Evolutionary conservation across 129 eudicot species (phyloP).

Genomic region (Saussurea involucrata): DNA sequence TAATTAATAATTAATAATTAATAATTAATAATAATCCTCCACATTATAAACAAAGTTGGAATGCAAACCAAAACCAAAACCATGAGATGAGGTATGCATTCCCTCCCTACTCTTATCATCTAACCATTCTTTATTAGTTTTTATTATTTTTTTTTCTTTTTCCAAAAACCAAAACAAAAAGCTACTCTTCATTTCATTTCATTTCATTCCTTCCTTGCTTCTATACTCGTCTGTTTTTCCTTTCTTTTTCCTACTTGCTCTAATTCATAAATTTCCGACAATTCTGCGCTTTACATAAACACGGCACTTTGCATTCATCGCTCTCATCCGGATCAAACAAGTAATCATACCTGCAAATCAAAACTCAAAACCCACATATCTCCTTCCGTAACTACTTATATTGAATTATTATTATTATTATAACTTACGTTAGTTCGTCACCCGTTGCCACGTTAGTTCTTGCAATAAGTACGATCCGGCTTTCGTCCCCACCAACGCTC

Average conservation of each 20-base stretch:
- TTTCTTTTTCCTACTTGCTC: conserved; percentile 26
- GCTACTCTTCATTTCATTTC: conserved; percentile 25
- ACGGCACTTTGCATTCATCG: conserved; percentile 93
- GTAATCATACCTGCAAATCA: conserved; percentile 77
- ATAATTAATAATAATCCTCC: neutral
- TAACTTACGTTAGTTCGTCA: conserved; percentile 84
- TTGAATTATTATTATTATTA: neutral
- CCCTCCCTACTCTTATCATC: neutral
- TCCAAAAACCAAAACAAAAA: conserved; percentile 3
- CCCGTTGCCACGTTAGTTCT: conserved; percentile 75
- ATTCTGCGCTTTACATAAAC: conserved; percentile 75
- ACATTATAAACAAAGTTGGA: neutral
- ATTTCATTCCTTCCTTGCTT: neutral
- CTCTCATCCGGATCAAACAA: conserved; percentile 91
- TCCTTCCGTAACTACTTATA: neutral
- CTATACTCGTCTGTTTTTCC: conserved; percentile 23
- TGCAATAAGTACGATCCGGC: conserved; percentile 94
- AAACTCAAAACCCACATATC: neutral
- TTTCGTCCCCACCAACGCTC: conserved; percentile 97
- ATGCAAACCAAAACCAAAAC: neutral
- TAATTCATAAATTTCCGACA: conserved; percentile 95
- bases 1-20: too few relatives aligned
- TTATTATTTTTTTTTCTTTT: neutral
- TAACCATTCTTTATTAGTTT: neutral
- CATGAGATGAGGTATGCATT: neutral